Percentiles rank a stretch among this genome's conserved stretches.
These are phyloP conservation scores for Collybia mongolica DNA, from an alignment of 768 basidiomycete species.

Conservation along the genomic window DNA sequence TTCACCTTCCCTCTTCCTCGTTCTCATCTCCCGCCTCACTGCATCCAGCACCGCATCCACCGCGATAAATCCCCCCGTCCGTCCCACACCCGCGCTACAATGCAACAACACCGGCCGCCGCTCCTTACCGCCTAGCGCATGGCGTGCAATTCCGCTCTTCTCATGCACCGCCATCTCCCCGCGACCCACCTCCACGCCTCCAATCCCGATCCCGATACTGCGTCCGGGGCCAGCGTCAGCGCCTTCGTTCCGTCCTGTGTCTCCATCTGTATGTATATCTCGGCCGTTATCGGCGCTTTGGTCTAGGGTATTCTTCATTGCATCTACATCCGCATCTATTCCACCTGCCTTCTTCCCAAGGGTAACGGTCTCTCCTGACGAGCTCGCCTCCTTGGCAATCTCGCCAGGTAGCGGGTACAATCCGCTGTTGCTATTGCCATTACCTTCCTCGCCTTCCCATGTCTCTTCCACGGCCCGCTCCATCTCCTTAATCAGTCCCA, in stretches of 20 bases:
- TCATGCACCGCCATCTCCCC: constrained; percentile 45
- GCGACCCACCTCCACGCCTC: not conserved
- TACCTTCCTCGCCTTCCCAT: not conserved
- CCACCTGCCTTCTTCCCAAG: not conserved
- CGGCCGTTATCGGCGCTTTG: constrained; percentile 1
- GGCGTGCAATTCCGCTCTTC: constrained; percentile 53
- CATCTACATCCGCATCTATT: constrained; percentile 1
- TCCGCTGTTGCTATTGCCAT: not conserved
- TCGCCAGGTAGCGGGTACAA: constrained; percentile 5
- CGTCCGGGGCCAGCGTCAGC: too few relatives aligned
- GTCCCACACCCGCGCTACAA: constrained; percentile 93
- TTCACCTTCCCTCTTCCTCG: constrained; percentile 6
- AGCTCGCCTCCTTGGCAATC: not conserved
- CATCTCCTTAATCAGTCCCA: constrained; percentile 75
- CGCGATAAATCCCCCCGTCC: constrained; percentile 92
- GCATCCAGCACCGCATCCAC: constrained; percentile 85
- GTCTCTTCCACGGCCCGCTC: constrained; percentile 42
- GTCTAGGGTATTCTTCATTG: constrained; percentile 3
- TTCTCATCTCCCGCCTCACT: constrained; percentile 55
- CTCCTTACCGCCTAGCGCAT: constrained; percentile 37
- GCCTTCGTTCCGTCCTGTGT: not conserved
- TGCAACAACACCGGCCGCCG: constrained; percentile 73
- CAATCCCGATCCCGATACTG: not conserved
- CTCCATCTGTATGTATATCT: not conserved
- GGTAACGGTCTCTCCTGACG: not conserved